Percentiles rank a stretch among this genome's conserved stretches.
These are phyloP conservation scores for Vitis rupestris DNA, from an alignment of 164 flowering plant species.

Conservation along the genomic window DNA sequence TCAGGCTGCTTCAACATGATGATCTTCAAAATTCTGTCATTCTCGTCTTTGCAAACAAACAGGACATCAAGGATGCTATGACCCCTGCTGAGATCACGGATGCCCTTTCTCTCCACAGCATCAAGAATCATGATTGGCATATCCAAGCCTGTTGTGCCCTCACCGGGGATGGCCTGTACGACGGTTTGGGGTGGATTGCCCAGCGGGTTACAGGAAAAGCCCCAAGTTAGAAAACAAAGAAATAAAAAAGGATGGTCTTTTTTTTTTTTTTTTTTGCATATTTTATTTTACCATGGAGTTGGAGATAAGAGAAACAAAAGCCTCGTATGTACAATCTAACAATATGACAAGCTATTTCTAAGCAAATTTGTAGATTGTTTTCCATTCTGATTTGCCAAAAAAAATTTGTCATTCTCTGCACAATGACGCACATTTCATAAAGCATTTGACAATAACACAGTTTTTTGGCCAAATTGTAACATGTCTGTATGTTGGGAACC, in stretches of 20 bases:
- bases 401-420: conserved; percentile 15
- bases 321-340: conserved; percentile 11
- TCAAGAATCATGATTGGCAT: conserved; percentile 95
- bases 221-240: conserved; percentile 31
- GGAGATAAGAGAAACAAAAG: not conserved
- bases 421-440: conserved; percentile 14
- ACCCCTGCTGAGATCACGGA: conserved; percentile 88
- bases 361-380: conserved; percentile 10
- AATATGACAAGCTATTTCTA: not conserved
- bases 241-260: not conserved
- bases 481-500: conserved; percentile 9
- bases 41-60: conserved; percentile 88
- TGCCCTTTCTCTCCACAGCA: conserved; percentile 86
- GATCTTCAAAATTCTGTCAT: conserved; percentile 74
- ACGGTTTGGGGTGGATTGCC: conserved; percentile 92
- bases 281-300: conserved; percentile 2
- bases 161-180: conserved; percentile 82
- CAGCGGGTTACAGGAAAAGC: conserved; percentile 76
- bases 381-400: not conserved
- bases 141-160: conserved; percentile 92
- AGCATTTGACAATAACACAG: not conserved
- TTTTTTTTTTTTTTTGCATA: not conserved
- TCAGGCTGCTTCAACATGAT: conserved; percentile 78
- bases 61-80: conserved; percentile 94
- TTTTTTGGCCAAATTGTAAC: not conserved